Percentiles rank a stretch among this genome's conserved stretches.
phyloP scores from a whole-genome alignment of 805 yeast species.

The Maudiozyma serrabonitensis region DNA sequence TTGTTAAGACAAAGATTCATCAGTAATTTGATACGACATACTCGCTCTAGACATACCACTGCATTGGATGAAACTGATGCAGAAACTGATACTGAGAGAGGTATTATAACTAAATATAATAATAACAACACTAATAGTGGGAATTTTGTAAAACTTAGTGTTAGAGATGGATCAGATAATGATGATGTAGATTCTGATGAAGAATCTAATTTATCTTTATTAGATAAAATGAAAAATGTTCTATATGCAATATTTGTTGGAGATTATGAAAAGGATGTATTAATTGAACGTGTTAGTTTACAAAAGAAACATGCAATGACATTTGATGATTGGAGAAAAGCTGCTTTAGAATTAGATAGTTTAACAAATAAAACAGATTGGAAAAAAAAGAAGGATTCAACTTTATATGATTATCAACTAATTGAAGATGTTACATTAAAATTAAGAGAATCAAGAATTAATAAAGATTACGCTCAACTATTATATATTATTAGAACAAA shows the following conservation, averaged over 20 bases:
- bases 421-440: constrained; percentile 44
- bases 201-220: neutral
- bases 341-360: constrained; percentile 54
- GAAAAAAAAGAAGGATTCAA: constrained; percentile 53
- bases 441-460: constrained; percentile 49
- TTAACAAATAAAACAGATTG: constrained; percentile 57
- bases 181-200: constrained; percentile 1
- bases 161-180: neutral
- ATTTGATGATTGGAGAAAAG: constrained; percentile 55
- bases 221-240: constrained; percentile 7
- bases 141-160: neutral
- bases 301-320: constrained; percentile 40
- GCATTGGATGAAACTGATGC: constrained; percentile 3
- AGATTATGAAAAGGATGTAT: constrained; percentile 28
- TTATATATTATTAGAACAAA: constrained; percentile 73
- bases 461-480: constrained; percentile 49
- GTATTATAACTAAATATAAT: neutral
- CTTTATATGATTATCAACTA: constrained; percentile 60
- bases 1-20: neutral
- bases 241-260: constrained; percentile 10
- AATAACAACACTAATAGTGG: too few species aligned
- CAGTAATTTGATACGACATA: constrained; percentile 1
- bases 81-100: neutral
- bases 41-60: neutral
- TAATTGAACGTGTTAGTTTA: constrained; percentile 27